Base-by-base conservation (phyloP, 2,329 filamentous ascomycete species). In the Pseudocercospora eumusae region DNA sequence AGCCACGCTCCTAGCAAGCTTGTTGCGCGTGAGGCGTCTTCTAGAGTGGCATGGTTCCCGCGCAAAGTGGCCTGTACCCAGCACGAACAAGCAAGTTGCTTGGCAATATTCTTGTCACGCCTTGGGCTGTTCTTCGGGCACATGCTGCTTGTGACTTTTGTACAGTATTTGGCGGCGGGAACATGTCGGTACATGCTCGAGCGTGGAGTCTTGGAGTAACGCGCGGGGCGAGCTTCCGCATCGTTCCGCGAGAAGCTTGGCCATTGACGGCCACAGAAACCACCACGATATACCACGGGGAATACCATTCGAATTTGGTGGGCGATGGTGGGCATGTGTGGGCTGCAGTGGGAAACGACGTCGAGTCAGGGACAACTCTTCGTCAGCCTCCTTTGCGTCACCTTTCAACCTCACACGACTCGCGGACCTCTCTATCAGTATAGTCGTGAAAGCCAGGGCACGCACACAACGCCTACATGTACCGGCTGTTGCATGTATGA, bases 291-390 rank as follows among this genome's bases (percentile, higher is more conserved):
- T 13, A 15, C 45, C 45, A 49, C 45, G 10, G 6, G 5, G 5
- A 25, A 23, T 7, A 27, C 18, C 1, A 25, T 4, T 18, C 40
- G 4, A 2, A 1, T 18, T 21, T 1, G 40, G 45, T 13, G 45
- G 5, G 4, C 45, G 45, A 49, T 21, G 21, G 45, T 49, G 45
- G 45, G 18, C 11, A 3, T 20, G 45, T 53, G 52, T 55, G 52
- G 28, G 25, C 27, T 55, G 27, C 27, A 18, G 52, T 42, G 53
- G 53, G 36, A 27, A n/a, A 3, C 47, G 47, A 50, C 28, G 20
- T 28, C 61, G 61, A 63, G 61, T 63, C 61, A 63, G 56, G 8
- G 44, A 59, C 52, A 44, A 31, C 56, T 33, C 50, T 28, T 58
- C 56, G 47, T 62, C 60, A 62, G 40, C 56, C 56, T 23, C 23